phyloP scores from a whole-genome alignment of 169 alveolate genomes.

The Plasmodium adleri region DNA sequence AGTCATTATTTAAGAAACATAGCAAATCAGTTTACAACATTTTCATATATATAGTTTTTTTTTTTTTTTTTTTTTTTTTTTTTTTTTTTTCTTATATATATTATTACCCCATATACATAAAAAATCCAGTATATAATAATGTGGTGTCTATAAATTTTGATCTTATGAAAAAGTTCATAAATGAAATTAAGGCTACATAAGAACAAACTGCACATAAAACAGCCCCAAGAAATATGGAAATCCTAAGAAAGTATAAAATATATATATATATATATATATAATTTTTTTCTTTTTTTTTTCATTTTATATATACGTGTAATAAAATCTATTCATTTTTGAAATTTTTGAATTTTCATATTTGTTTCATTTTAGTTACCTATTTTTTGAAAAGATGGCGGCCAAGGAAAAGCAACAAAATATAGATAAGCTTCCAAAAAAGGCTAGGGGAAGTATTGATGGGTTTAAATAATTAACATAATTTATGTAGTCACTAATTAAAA shows the following conservation, averaged over 20 bases:
- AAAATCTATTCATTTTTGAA: too few relatives aligned
- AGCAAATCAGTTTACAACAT: background rate
- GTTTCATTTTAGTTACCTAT: conserved; percentile 19
- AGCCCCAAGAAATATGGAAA: conserved; percentile 62
- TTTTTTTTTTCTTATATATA: background rate
- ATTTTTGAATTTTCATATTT: background rate
- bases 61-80: background rate
- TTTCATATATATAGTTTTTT: background rate
- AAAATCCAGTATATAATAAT: conserved; percentile 65
- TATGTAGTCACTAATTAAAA: conserved; percentile 70
- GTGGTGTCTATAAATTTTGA: conserved; percentile 53
- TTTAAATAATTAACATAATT: conserved; percentile 65
- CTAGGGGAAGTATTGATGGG: conserved; percentile 71
- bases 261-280: background rate
- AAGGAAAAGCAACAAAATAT: conserved; percentile 67
- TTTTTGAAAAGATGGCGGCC: conserved; percentile 73
- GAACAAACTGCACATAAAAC: conserved; percentile 58
- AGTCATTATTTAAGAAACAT: too few relatives aligned
- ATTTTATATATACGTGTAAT: too few relatives aligned
- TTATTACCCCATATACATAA: conserved; percentile 76
- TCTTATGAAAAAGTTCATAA: conserved; percentile 74
- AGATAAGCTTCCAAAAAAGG: conserved; percentile 71
- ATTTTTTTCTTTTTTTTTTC: background rate
- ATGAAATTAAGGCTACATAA: conserved; percentile 57
- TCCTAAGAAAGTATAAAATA: conserved; percentile 5